Evolutionary conservation across 1,284 basidiomycete species (phyloP).

Genomic region (Xerocomus cyaneibrunnescens): DNA sequence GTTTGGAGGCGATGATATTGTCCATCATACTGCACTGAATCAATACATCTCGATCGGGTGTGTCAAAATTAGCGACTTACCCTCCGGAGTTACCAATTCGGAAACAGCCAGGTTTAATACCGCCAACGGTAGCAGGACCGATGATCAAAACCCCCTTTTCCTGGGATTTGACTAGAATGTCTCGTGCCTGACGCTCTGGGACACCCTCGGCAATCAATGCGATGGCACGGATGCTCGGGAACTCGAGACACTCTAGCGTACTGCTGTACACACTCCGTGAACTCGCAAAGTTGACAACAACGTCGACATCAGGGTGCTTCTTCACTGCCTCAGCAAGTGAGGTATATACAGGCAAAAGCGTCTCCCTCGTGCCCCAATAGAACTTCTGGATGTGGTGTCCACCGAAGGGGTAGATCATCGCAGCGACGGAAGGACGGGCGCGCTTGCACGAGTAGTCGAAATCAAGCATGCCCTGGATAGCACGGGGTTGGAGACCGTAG

Average conservation of each 20-base stretch:
- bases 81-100: constrained; percentile 99
- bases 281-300: constrained; percentile 98
- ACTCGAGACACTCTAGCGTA: constrained; percentile 86
- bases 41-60: neutral
- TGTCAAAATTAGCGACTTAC: constrained; percentile 39
- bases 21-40: constrained; percentile 87
- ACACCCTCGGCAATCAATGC: constrained; percentile 99
- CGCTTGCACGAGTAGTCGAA: constrained; percentile 99
- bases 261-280: constrained; percentile 94
- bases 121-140: constrained; percentile 97
- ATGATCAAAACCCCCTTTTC: constrained; percentile 92
- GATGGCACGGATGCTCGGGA: constrained; percentile 70
- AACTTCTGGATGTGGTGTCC: constrained; percentile 99
- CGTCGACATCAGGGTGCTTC: constrained; percentile 97
- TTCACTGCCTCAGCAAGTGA: constrained; percentile 87
- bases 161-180: constrained; percentile 90
- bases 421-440: constrained; percentile 90
- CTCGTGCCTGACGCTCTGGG: constrained; percentile 95
- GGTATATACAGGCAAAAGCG: constrained; percentile 96
- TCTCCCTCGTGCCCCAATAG: constrained; percentile 99
- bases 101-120: constrained; percentile 99
- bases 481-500: constrained; percentile 97
- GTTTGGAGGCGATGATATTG: constrained; percentile 98
- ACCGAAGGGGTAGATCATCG: constrained; percentile 99
- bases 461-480: constrained; percentile 99